Percentiles rank a stretch among this genome's conserved stretches.
Conservation (phyloP, 2,329 filamentous ascomycete genomes). For the Alternaria burnsii region DNA sequence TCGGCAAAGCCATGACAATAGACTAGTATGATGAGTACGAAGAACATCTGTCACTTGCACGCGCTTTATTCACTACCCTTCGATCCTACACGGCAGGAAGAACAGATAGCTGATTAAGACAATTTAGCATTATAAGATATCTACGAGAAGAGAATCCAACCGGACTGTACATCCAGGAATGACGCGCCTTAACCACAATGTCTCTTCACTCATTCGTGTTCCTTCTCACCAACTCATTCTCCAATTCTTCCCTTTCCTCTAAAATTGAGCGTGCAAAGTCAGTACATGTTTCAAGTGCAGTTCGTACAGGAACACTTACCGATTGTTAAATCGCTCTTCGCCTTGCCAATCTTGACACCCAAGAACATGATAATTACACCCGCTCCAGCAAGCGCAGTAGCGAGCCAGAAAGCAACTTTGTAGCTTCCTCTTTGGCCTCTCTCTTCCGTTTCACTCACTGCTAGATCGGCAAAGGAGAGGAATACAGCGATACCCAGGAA, state of each 20-base stretch:
- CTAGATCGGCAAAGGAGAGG: slow-evolving; percentile 48
- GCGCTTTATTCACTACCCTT: background rate
- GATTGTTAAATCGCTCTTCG: slow-evolving; percentile 45
- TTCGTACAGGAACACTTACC: slow-evolving; percentile 3
- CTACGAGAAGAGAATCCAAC: background rate
- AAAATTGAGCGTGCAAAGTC: no score
- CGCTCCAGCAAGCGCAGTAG: slow-evolving; percentile 37
- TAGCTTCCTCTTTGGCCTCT: slow-evolving; percentile 45
- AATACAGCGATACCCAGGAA: slow-evolving; percentile 50
- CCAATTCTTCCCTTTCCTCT: slow-evolving; percentile 42
- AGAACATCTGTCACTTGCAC: no score
- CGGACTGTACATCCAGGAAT: background rate
- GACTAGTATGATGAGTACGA: no score
- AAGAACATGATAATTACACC: slow-evolving; percentile 48
- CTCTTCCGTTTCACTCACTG: slow-evolving; percentile 44
- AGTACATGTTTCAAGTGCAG: no score
- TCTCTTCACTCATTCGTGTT: slow-evolving; percentile 9
- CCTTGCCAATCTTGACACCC: slow-evolving; percentile 50
- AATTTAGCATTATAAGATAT: background rate
- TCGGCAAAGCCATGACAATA: no score
- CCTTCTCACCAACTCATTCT: slow-evolving; percentile 38
- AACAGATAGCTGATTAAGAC: background rate
- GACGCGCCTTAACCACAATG: background rate
- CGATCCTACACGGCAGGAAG: background rate
- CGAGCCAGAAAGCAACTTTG: slow-evolving; percentile 51